These are phyloP conservation scores for Silene latifolia DNA, from an alignment of 148 eudicot genomes.

Conservation along the genomic window DNA sequence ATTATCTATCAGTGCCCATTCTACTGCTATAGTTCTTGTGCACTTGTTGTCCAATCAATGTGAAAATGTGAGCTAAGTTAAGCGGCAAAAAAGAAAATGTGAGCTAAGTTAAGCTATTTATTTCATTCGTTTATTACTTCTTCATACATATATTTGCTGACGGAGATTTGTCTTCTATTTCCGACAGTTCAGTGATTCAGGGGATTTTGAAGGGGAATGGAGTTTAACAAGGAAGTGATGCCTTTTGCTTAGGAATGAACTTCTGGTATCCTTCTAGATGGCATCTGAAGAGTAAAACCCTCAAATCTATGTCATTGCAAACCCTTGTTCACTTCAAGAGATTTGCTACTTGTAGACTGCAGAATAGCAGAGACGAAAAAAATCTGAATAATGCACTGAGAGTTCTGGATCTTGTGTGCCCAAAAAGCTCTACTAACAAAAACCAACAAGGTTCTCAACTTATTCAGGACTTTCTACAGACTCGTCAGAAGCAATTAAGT, in stretches of 20 bases:
- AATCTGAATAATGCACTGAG: slow-evolving; percentile 26
- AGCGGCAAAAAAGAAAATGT: background rate
- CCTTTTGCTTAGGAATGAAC: slow-evolving; percentile 20
- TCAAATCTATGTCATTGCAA: slow-evolving; percentile 9
- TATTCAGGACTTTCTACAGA: slow-evolving; percentile 34
- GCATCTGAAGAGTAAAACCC: slow-evolving; percentile 4
- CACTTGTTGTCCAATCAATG: too few species aligned
- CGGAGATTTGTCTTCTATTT: background rate
- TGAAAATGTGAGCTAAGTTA: background rate
- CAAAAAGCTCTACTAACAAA: slow-evolving; percentile 19
- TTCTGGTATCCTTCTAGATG: slow-evolving; percentile 16
- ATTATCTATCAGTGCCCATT: background rate
- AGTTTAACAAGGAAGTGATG: slow-evolving; percentile 5
- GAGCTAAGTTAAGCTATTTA: background rate
- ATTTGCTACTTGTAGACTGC: slow-evolving; percentile 22
- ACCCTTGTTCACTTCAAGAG: slow-evolving; percentile 12
- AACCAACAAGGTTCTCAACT: slow-evolving; percentile 23
- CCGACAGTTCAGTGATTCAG: background rate
- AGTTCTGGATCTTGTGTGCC: slow-evolving; percentile 35
- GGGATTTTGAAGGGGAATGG: background rate
- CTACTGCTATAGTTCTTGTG: background rate
- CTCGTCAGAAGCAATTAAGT: slow-evolving; percentile 17
- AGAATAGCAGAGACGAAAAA: slow-evolving; percentile 12
- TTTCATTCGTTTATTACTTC: background rate
- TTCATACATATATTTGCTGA: slow-evolving; percentile 1